phyloP scores from a whole-genome alignment of 1,139 yeast genomes.

The Sugiyamaella novakii region DNA sequence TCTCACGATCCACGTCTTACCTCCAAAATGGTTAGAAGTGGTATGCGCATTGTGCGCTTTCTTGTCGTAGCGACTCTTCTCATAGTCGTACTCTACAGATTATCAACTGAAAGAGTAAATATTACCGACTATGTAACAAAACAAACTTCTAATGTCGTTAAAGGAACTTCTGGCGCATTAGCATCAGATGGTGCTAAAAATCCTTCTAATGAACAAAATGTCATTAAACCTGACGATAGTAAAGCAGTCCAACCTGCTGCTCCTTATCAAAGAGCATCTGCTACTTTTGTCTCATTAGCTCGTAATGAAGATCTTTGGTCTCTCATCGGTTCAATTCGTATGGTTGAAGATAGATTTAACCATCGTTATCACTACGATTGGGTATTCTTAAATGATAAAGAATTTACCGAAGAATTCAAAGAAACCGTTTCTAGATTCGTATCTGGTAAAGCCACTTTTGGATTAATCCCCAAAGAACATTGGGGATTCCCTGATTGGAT shows the following conservation, averaged over 20 bases:
- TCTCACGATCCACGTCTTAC: background rate
- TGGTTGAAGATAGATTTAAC: slow-evolving; percentile 75
- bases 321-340: slow-evolving; percentile 60
- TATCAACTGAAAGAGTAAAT: slow-evolving; percentile 40
- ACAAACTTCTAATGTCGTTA: slow-evolving; percentile 3
- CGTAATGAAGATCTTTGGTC: slow-evolving; percentile 66
- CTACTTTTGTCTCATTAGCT: slow-evolving; percentile 73
- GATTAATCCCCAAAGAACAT: slow-evolving; percentile 64
- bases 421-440: slow-evolving; percentile 49
- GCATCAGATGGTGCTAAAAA: slow-evolving; percentile 5
- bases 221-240: slow-evolving; percentile 1
- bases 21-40: slow-evolving; percentile 41
- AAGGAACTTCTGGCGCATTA: slow-evolving; percentile 15
- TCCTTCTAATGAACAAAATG: background rate
- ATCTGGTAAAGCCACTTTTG: slow-evolving; percentile 67
- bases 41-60: slow-evolving; percentile 43
- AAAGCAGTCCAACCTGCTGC: background rate
- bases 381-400: slow-evolving; percentile 74
- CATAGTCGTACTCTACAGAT: slow-evolving; percentile 43
- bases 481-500: slow-evolving; percentile 79
- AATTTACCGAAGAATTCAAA: slow-evolving; percentile 57
- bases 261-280: slow-evolving; percentile 46
- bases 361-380: slow-evolving; percentile 65
- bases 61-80: slow-evolving; percentile 43
- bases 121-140: slow-evolving; percentile 32